Evolutionary conservation across 108 stramenopile genomes (phyloP).

Genomic region (Aurantiochytrium sp.): DNA sequence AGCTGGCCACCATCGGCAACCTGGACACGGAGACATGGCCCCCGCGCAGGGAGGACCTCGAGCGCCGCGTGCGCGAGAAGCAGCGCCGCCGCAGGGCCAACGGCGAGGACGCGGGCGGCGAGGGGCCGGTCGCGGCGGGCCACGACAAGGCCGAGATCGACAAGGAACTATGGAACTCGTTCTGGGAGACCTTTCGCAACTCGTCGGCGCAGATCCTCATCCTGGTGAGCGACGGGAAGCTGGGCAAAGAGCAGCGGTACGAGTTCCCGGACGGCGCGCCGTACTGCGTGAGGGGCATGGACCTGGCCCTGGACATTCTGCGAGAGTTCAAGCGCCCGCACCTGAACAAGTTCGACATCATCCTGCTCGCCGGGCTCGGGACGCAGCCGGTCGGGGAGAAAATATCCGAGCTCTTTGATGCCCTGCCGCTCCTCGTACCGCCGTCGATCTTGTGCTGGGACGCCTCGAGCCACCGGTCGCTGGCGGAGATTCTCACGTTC

Average conservation of each 20-base stretch:
- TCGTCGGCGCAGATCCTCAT: background rate
- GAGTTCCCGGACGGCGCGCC: background rate
- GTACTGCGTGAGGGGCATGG: background rate
- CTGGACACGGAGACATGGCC: too few species aligned
- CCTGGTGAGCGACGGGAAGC: background rate
- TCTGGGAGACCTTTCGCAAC: background rate
- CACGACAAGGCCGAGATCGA: background rate
- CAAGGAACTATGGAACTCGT: background rate
- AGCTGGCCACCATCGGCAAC: too few species aligned
- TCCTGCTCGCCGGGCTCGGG: background rate
- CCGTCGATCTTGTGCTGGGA: slow-evolving; percentile 13
- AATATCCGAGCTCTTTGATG: background rate
- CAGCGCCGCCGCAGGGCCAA: too few species aligned
- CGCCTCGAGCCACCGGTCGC: background rate
- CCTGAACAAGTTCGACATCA: background rate
- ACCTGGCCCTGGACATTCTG: background rate
- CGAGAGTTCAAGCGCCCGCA: background rate
- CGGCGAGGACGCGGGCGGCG: too few species aligned
- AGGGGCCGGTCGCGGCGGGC: background rate
- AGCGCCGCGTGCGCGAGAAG: too few species aligned
- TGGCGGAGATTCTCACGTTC: background rate
- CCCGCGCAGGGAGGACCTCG: too few species aligned
- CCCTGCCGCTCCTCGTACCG: background rate
- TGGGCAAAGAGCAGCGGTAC: background rate
- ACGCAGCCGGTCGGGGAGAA: background rate